Conservation (phyloP, 306 rosid genomes). For the Pyrus betulifolia region DNA sequence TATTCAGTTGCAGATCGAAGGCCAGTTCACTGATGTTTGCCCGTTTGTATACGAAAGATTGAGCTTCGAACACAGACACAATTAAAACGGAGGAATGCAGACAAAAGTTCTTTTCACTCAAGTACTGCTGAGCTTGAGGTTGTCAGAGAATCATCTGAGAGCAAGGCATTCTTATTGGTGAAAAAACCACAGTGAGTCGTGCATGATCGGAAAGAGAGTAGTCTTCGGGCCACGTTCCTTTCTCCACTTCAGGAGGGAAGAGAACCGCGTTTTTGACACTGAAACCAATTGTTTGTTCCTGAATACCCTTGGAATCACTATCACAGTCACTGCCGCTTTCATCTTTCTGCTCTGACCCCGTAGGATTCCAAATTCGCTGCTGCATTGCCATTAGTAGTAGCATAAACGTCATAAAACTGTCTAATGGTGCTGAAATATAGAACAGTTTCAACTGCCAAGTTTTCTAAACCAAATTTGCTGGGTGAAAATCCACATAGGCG, state of each 20-base stretch:
- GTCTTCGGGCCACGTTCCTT: slow-evolving; percentile 89
- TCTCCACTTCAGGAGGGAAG: slow-evolving; percentile 90
- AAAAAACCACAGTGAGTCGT: slow-evolving; percentile 76
- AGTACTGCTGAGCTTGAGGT: slow-evolving; percentile 3
- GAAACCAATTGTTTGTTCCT: slow-evolving; percentile 66
- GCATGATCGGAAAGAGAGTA: slow-evolving; percentile 93
- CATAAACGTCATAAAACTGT: not conserved
- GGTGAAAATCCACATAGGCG: not conserved
- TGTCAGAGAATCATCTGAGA: slow-evolving; percentile 39
- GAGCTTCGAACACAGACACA: not conserved
- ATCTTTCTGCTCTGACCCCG: slow-evolving; percentile 38
- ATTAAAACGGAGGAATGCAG: not conserved
- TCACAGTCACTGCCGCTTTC: slow-evolving; percentile 25
- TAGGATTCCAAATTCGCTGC: slow-evolving; percentile 74
- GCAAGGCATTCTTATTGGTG: slow-evolving; percentile 82
- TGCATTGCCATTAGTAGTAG: slow-evolving; percentile 28
- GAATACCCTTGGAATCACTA: slow-evolving; percentile 24
- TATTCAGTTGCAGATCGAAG: not conserved
- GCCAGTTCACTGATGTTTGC: not conserved
- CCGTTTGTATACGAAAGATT: not conserved
- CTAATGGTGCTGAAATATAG: not conserved
- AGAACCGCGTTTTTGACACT: slow-evolving; percentile 73
- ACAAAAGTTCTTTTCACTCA: not conserved
- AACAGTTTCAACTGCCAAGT: not conserved
- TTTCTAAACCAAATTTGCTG: not conserved